Evolutionary conservation across 768 basidiomycete species (phyloP).

Genomic region (Xerocomellus chrysenteron): DNA sequence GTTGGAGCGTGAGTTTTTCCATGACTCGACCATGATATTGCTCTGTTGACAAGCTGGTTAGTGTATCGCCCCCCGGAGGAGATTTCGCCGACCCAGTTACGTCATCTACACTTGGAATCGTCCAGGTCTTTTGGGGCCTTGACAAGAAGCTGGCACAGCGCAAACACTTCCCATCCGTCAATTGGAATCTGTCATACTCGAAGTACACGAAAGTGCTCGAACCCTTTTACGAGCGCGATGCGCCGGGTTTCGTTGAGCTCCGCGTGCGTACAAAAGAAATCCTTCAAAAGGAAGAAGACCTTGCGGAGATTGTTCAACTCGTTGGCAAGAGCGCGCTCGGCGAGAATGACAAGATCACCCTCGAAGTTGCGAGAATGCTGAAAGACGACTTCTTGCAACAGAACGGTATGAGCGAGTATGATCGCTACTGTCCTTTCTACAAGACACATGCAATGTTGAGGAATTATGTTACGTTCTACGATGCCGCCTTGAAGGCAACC

Average conservation of each 20-base stretch:
- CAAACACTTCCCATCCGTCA: constrained; percentile 99
- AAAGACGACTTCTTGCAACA: constrained; percentile 98
- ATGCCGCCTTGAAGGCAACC: constrained; percentile 84
- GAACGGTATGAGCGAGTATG: constrained; percentile 98
- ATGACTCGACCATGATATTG: background rate
- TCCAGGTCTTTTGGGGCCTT: constrained; percentile 99
- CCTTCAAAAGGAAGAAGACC: constrained; percentile 96
- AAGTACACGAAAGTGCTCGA: constrained; percentile 96
- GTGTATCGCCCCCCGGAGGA: constrained; percentile 97
- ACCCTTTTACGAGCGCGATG: constrained; percentile 84
- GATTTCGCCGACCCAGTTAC: constrained; percentile 99
- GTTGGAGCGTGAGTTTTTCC: constrained; percentile 86
- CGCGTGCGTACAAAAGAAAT: constrained; percentile 95
- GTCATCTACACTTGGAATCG: constrained; percentile 95
- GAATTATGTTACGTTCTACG: constrained; percentile 93
- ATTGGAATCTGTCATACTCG: constrained; percentile 99
- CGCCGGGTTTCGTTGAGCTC: constrained; percentile 93
- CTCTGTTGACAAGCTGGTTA: constrained; percentile 33
- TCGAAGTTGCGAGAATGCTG: constrained; percentile 95
- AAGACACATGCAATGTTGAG: constrained; percentile 96
- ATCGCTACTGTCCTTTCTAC: constrained; percentile 98
- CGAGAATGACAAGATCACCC: constrained; percentile 96
- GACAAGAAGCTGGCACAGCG: constrained; percentile 99
- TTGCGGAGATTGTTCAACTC: constrained; percentile 99
- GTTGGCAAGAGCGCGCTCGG: constrained; percentile 98